Evolutionary conservation across 805 yeast genomes (phyloP).

Genomic region (Suhomyces sp.): DNA sequence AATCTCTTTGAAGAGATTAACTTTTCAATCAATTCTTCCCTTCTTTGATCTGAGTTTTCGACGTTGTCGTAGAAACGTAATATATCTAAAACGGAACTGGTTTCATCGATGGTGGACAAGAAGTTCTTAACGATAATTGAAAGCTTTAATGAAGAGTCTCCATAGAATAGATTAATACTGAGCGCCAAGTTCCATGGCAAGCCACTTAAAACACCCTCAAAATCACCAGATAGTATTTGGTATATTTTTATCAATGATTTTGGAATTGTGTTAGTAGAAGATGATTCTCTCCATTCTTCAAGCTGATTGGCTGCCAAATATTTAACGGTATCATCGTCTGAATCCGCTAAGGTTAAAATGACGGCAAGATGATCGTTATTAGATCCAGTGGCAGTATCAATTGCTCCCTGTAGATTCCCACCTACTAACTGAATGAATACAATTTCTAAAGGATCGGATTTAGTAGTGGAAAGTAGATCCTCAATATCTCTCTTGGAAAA

Average conservation of each 20-base stretch:
- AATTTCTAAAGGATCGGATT: conserved; percentile 46
- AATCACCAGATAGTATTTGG: conserved; percentile 59
- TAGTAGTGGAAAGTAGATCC: conserved; percentile 17
- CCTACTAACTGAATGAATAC: conserved; percentile 51
- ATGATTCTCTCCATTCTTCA: conserved; percentile 57
- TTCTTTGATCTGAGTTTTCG: conserved; percentile 6
- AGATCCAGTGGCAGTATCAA: conserved; percentile 56
- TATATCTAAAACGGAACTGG: conserved; percentile 18
- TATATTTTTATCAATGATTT: conserved; percentile 55
- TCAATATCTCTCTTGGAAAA: conserved; percentile 39
- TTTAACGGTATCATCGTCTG: conserved; percentile 61
- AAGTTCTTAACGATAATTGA: conserved; percentile 2
- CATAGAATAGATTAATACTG: conserved; percentile 62
- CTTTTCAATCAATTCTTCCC: conserved; percentile 6
- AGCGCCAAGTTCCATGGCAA: conserved; percentile 69
- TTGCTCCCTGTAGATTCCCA: conserved; percentile 63
- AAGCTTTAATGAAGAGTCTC: conserved; percentile 29
- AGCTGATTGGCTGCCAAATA: conserved; percentile 61
- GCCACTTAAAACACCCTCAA: conserved; percentile 38
- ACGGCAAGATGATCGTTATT: conserved; percentile 70
- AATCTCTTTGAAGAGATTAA: conserved; percentile 14
- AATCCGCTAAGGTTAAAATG: conserved; percentile 66
- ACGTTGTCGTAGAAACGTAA: conserved; percentile 18
- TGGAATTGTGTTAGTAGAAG: conserved; percentile 49
- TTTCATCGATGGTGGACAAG: conserved; percentile 12